Evolutionary conservation across 2,329 filamentous ascomycete species (phyloP), one percentile per base, ranked within the genome.

Genomic region (Aspergillus transmontanensis): DNA sequence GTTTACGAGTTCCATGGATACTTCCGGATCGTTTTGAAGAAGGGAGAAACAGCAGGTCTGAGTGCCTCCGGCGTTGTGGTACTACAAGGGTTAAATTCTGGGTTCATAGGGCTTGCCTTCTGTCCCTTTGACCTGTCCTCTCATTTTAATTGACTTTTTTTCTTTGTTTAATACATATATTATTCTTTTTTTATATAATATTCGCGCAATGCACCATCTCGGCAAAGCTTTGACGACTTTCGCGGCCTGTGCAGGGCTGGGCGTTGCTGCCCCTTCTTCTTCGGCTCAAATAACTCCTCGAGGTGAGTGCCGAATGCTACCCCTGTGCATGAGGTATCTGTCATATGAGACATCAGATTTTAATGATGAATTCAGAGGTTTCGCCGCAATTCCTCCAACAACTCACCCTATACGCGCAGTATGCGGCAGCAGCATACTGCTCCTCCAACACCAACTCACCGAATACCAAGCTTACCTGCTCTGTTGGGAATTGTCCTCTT

Each of bases 371-470:
- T 21, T 62, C n/a, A 80, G 78, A 72, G 53, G 76, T 85, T 36
- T 79, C 80, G 0, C 57, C 75, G n/a, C 71, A 71, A 23, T 64
- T 81, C 11, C 72, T 84, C 43, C 69, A 74, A 19, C 72, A 81
- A 48, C 73, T 86, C 9, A 73, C 75, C 2, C 75, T 85, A 65
- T 84, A 82, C 70, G 79, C 81, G 46, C 80, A 86, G 63, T 86
- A 84, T 69, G 78, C 83, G 2, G 84, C 83, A 2, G 84, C 84
- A 4, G 77, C 83, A 23, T 86, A 86, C 71, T 86, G 84, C 69
- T 68, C 77, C 2, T 71, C 66, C 45, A 86, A 86, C 71, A 79
- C 83, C 71, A 73, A 83, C 60, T 78, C 78, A 32, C 64, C 80
- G 2, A 77, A 76, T 48, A 78, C 78, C 11, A 79, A 79, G 58